Evolutionary conservation across 768 basidiomycete genomes (phyloP).

Genomic region (Termitomyces sp.): DNA sequence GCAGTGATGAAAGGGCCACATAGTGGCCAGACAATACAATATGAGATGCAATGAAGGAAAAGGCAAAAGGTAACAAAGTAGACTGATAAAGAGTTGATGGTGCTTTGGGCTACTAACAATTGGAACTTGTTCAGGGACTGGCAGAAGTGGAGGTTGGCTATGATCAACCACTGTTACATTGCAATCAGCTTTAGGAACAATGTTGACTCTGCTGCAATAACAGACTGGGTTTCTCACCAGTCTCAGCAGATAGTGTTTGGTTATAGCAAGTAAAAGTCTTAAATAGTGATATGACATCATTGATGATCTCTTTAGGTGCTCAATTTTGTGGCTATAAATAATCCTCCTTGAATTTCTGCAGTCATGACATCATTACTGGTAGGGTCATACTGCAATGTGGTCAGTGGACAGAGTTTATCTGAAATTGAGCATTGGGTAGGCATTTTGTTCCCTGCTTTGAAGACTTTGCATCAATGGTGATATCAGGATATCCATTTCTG

Average conservation of each 20-base stretch:
- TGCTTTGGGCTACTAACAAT: neutral
- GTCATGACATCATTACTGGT: slow-evolving; percentile 54
- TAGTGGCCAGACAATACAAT: neutral
- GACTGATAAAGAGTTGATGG: neutral
- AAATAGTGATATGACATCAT: neutral
- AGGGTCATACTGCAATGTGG: slow-evolving; percentile 61
- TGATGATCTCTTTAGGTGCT: slow-evolving; percentile 28
- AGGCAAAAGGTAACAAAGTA: neutral
- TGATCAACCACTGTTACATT: slow-evolving; percentile 61
- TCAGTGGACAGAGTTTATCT: slow-evolving; percentile 36
- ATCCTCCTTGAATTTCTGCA: slow-evolving; percentile 46
- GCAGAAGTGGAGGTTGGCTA: slow-evolving; percentile 55
- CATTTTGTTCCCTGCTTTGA: neutral
- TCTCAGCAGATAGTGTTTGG: slow-evolving; percentile 63
- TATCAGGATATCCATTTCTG: slow-evolving; percentile 41
- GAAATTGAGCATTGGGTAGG: slow-evolving; percentile 44
- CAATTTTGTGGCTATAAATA: slow-evolving; percentile 68
- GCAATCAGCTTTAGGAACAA: slow-evolving; percentile 54
- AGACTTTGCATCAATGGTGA: neutral
- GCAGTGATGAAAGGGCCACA: too few species aligned
- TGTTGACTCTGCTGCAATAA: slow-evolving; percentile 45
- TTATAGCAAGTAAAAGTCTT: slow-evolving; percentile 33
- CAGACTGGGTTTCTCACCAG: slow-evolving; percentile 53
- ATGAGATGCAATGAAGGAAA: neutral
- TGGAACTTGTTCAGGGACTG: slow-evolving; percentile 18